Evolutionary conservation across 2,329 filamentous ascomycete genomes (phyloP).

Genomic region (Fonsecaea erecta): DNA sequence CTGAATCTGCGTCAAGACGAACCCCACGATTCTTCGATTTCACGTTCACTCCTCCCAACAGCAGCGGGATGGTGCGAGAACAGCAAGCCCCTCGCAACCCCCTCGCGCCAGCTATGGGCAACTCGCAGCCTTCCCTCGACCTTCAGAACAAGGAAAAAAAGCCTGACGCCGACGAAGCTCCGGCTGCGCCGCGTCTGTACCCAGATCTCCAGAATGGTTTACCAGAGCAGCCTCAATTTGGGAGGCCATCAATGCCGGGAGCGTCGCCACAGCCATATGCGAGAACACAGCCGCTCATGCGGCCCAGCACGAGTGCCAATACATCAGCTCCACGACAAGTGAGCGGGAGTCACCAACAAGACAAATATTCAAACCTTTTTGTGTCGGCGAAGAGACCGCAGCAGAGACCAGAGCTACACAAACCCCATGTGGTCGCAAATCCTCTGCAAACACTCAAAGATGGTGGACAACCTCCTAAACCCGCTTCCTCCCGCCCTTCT

Average conservation of each 20-base stretch:
- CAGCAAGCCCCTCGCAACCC: constrained; percentile 51
- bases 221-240: constrained; percentile 57
- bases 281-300: constrained; percentile 53
- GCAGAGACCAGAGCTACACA: constrained; percentile 33
- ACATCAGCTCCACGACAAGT: constrained; percentile 26
- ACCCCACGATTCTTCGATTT: constrained; percentile 20
- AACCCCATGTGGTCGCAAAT: constrained; percentile 27
- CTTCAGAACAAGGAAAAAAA: constrained; percentile 37
- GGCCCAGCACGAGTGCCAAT: constrained; percentile 38
- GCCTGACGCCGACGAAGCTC: background rate
- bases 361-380: constrained; percentile 36
- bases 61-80: constrained; percentile 57
- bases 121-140: constrained; percentile 41
- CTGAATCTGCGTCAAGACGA: background rate
- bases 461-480: constrained; percentile 37
- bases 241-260: constrained; percentile 62
- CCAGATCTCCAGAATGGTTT: constrained; percentile 19
- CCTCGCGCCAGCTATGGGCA: constrained; percentile 44
- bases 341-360: constrained; percentile 27
- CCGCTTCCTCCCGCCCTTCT: constrained; percentile 25
- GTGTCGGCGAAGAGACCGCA: constrained; percentile 30
- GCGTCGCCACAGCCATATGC: constrained; percentile 49
- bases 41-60: background rate
- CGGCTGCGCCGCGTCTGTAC: constrained; percentile 21
- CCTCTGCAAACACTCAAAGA: constrained; percentile 31